Base-by-base conservation (phyloP, 2,329 filamentous ascomycete genomes). In the Truncatella angustata region DNA sequence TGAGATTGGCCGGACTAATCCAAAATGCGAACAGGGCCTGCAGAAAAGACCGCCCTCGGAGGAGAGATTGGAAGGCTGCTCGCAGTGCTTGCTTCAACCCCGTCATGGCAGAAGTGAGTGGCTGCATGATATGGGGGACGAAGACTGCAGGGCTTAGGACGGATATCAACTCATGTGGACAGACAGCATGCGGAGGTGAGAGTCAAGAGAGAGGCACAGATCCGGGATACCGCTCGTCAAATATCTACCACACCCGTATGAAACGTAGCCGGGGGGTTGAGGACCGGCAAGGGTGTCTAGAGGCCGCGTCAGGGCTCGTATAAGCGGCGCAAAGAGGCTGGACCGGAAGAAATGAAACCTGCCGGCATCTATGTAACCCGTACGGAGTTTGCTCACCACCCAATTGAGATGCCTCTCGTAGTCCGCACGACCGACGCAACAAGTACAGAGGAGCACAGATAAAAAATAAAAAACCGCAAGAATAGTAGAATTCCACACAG, bases 11-110 rank as follows among this genome's bases (percentile, higher is more conserved):
- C 26, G 79, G 74, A 52, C 66, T 71, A 39, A 76, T 67, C 78
- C 79, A 82, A 62, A 78, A 79, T 54, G 78, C 71, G 53, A 86
- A 66, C 26, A 85, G 70, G 47, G 80, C 78, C 62, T 81, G 76
- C 54, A 86, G 66, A 55, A 85, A 69, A 46, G 81, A 81, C 69
- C 80, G 84, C 59, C 82, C 82, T 48, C 77, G 74, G 46, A 83
- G 70, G 51, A 86, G 72, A 60, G 79, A 81, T 70, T 77, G 82
- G 65, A 84, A 68, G 54, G 79, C 81, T 57, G 79, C 73, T 55
- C 81, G 60, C 61, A 86, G 69, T 44, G 75, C 74, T 67, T 77
- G 78, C 58, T 75, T 79, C 60, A 86, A 70, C 47, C 73, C 75
- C 64, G 76, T 71, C 81, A 85, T 86, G 66, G 76, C 73, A 73